Base-by-base conservation (phyloP, 1,284 basidiomycete species). In the Rhizoctonia solani region DNA sequence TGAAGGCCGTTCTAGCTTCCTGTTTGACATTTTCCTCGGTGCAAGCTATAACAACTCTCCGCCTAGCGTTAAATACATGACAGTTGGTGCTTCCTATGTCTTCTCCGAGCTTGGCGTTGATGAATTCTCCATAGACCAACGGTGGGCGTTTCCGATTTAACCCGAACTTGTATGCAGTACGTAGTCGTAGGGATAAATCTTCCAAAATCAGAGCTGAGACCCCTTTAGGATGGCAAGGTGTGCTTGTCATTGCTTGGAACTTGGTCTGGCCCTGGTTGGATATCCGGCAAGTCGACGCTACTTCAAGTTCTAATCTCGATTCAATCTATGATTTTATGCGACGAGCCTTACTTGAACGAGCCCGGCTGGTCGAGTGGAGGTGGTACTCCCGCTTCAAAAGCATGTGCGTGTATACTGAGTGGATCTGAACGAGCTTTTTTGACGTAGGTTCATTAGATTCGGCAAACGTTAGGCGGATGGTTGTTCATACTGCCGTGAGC, bases 1-100 rank as follows among this genome's bases (percentile, higher is more conserved):
- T 55, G 29, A 65, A 21, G n/a, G n/a, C 29, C 4, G 19, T 46
- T 46, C 4, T 70, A 85, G 85, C 73, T 87, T 81, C 76, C 74
- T 95, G 52, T 96, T 96, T 73, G 94, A 97, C 77, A 93, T 96
- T 66, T 95, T 95, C 79, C 82, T 97, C 1, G 92, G 90, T 4
- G 82, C 87, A 56, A 86, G 80, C 69, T 94, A 93, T 75, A 94
- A 93, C 74, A 89, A 87, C 72, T 81, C 82, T 23, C 90, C 92
- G 5, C 92, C 92, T 1, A 87, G 80, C 68, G 91, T 93, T 59
- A 94, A 94, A 77, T 92, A 90, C 72, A 92, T 95, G 88, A 96
- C 93, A 63, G 89, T 90, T 75, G 76, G 82, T 74, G n/a, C n/a
- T 53, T 39, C 44, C 53, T 27, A 34, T 34, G 23, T 19, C 25